These are phyloP conservation scores for Nematocida major DNA, from an alignment of 371 early-diverging fungal genomes.

Conservation along the genomic window DNA sequence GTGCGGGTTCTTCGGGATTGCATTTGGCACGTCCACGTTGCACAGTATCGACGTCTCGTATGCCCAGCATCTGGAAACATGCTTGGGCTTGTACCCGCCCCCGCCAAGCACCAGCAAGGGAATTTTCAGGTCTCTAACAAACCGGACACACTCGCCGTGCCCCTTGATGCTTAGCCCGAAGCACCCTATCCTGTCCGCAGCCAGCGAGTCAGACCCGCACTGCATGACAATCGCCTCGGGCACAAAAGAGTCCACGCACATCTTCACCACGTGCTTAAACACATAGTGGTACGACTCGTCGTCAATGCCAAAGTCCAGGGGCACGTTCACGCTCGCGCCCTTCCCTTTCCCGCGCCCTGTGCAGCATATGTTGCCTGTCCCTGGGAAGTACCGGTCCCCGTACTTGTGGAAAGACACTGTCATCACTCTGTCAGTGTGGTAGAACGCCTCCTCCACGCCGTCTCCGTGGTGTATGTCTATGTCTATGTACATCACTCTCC, in stretches of 20 bases:
- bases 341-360: slow-evolving; percentile 73
- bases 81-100: slow-evolving; percentile 95
- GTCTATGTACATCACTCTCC: slow-evolving; percentile 92
- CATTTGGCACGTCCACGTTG: slow-evolving; percentile 56
- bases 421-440: slow-evolving; percentile 94
- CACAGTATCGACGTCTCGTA: slow-evolving; percentile 64
- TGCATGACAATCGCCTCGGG: slow-evolving; percentile 94
- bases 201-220: slow-evolving; percentile 96
- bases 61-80: slow-evolving; percentile 87
- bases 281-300: slow-evolving; percentile 80
- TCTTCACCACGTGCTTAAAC: slow-evolving; percentile 72
- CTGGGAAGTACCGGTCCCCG: slow-evolving; percentile 85
- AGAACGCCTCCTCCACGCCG: slow-evolving; percentile 96
- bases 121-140: slow-evolving; percentile 78
- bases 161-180: slow-evolving; percentile 78
- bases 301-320: slow-evolving; percentile 87
- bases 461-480: slow-evolving; percentile 99
- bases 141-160: slow-evolving; percentile 82
- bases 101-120: slow-evolving; percentile 91
- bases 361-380: slow-evolving; percentile 75
- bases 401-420: slow-evolving; percentile 94
- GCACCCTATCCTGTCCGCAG: slow-evolving; percentile 91
- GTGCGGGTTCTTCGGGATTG: slow-evolving; percentile 63
- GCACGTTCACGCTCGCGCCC: slow-evolving; percentile 87
- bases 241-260: slow-evolving; percentile 81